These are phyloP conservation scores for Penicillium rolfsii DNA, from an alignment of 2,329 filamentous ascomycete species.

Conservation along the genomic window DNA sequence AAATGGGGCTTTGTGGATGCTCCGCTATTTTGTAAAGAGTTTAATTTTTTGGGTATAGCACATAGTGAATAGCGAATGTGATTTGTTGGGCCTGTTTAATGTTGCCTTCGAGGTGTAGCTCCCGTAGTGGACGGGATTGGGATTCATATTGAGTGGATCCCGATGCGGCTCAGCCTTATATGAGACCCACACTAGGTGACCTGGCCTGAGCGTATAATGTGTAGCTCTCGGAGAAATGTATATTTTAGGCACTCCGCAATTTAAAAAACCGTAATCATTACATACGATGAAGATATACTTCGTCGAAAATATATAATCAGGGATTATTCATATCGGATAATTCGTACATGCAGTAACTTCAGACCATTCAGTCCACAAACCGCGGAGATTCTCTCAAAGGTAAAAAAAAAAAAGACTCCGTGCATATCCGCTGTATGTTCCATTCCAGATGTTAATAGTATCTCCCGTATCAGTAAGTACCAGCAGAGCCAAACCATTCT, in stretches of 20 bases:
- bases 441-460: not conserved
- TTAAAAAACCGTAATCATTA: not conserved
- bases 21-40: no score
- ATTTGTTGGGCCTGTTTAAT: no score
- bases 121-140: not conserved
- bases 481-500: constrained; percentile 9
- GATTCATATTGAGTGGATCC: not conserved
- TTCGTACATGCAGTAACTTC: constrained; percentile 13
- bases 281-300: not conserved
- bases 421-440: not conserved
- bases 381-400: not conserved
- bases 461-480: not conserved
- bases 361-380: not conserved
- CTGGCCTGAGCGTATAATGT: not conserved
- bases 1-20: no score
- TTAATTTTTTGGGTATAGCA: no score
- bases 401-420: not conserved
- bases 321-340: constrained; percentile 12
- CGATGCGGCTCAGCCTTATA: not conserved
- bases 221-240: not conserved
- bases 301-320: not conserved
- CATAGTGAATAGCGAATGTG: no score
- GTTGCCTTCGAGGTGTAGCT: no score
- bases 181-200: not conserved
- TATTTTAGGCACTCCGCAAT: not conserved